Percentiles rank a stretch among this genome's conserved stretches.
Evolutionary conservation across 768 basidiomycete genomes (phyloP).

Genomic region (Boletus sp.): DNA sequence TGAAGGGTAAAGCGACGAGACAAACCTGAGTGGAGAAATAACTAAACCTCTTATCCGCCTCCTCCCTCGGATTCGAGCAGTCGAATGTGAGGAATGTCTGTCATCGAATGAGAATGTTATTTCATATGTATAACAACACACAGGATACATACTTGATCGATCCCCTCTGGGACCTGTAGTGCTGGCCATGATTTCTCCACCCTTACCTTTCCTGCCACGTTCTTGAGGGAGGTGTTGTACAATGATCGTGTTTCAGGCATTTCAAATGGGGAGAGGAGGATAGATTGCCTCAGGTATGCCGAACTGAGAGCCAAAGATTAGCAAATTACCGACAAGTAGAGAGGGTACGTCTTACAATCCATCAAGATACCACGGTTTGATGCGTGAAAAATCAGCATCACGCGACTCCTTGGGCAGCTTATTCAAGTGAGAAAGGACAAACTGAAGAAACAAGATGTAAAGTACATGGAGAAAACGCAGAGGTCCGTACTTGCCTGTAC

Average conservation of each 20-base stretch:
- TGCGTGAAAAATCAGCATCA: slow-evolving; percentile 92
- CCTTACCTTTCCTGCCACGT: slow-evolving; percentile 80
- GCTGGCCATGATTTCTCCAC: slow-evolving; percentile 68
- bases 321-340: slow-evolving; percentile 24
- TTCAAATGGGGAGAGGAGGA: slow-evolving; percentile 84
- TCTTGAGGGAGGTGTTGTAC: slow-evolving; percentile 72
- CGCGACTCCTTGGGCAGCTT: slow-evolving; percentile 89
- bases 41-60: slow-evolving; percentile 83
- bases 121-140: background rate
- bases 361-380: slow-evolving; percentile 98
- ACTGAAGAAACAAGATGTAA: slow-evolving; percentile 44
- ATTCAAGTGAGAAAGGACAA: slow-evolving; percentile 82
- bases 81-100: slow-evolving; percentile 79
- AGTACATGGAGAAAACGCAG: background rate
- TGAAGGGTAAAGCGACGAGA: background rate
- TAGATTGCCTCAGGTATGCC: slow-evolving; percentile 81
- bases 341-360: slow-evolving; percentile 87
- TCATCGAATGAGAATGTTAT: background rate
- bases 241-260: slow-evolving; percentile 83
- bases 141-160: slow-evolving; percentile 62
- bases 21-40: slow-evolving; percentile 82
- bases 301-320: slow-evolving; percentile 47
- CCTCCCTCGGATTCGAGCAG: slow-evolving; percentile 63
- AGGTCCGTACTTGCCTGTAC: slow-evolving; percentile 59
- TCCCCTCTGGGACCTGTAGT: slow-evolving; percentile 74